Conservation (phyloP, 441 rosid species). For the Erodium texanum region DNA sequence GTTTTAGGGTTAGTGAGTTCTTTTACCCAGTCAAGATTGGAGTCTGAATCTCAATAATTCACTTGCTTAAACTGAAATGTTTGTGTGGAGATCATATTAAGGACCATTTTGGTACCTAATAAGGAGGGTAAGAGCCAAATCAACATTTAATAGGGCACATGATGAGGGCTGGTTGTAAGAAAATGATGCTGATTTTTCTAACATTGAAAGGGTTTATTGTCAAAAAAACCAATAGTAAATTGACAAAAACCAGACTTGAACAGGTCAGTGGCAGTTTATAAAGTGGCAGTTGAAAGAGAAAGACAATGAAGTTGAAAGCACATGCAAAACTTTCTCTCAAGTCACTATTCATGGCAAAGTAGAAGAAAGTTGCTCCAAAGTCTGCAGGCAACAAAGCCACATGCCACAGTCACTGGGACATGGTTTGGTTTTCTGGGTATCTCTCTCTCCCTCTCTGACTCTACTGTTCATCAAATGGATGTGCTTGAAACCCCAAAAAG, state of each 20-base stretch:
- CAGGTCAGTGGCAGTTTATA: slow-evolving; percentile 21
- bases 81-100: no score
- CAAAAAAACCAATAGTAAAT: no score
- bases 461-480: not conserved
- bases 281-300: slow-evolving; percentile 24
- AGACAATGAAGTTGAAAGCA: slow-evolving; percentile 10
- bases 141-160: no score
- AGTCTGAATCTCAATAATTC: no score
- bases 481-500: not conserved
- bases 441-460: not conserved
- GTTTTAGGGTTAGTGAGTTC: no score
- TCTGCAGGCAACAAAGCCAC: slow-evolving; percentile 3
- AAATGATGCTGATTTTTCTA: no score
- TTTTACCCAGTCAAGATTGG: no score
- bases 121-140: no score
- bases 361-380: slow-evolving; percentile 2
- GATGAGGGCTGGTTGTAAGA: no score
- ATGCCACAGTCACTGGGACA: slow-evolving; percentile 16
- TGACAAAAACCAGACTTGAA: slow-evolving; percentile 11
- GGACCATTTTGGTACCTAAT: no score
- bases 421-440: not conserved
- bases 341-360: slow-evolving; percentile 14
- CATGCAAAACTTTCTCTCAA: not conserved
- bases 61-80: no score
- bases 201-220: no score